Percentiles rank a stretch among this genome's conserved stretches.
Conservation (phyloP, 2,329 filamentous ascomycete species). For the Fusarium brevicatenulatum region DNA sequence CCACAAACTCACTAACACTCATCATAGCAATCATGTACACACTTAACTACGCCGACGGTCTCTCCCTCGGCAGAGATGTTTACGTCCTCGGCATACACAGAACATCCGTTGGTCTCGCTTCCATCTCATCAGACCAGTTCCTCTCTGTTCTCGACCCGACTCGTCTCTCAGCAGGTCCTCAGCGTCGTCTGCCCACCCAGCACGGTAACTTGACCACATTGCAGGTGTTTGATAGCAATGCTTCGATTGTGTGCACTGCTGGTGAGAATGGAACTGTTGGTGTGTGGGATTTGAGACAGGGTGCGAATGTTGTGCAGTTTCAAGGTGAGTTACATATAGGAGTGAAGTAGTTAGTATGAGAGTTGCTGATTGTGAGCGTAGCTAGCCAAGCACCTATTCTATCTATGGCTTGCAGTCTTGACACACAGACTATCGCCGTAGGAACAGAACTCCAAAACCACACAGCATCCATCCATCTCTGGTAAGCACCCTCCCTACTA, state of each 20-base stretch:
- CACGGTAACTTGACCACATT: constrained; percentile 74
- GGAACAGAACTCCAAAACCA: constrained; percentile 78
- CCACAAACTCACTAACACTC: constrained; percentile 6
- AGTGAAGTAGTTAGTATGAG: neutral
- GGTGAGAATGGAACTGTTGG: constrained; percentile 76
- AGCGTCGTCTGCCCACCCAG: constrained; percentile 59
- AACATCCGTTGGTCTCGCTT: constrained; percentile 63
- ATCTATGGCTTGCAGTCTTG: constrained; percentile 70
- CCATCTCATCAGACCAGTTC: constrained; percentile 77
- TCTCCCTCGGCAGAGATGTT: constrained; percentile 52
- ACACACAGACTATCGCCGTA: constrained; percentile 70
- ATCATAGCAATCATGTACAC: constrained; percentile 45
- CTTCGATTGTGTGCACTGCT: constrained; percentile 71
- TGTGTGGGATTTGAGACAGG: constrained; percentile 71
- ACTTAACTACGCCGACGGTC: constrained; percentile 47
- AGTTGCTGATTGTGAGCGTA: constrained; percentile 28
- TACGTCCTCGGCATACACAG: constrained; percentile 70
- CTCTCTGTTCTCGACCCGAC: constrained; percentile 72
- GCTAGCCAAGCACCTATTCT: constrained; percentile 65
- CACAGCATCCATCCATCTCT: constrained; percentile 69
- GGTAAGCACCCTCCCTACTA: constrained; percentile 54
- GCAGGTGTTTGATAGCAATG: constrained; percentile 62
- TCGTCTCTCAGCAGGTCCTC: constrained; percentile 62
- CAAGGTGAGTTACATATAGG: constrained; percentile 53
- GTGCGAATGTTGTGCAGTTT: constrained; percentile 57